Evolutionary conservation across 2,329 filamentous ascomycete species (phyloP).

Genomic region (Verticillium nonalfalfae): DNA sequence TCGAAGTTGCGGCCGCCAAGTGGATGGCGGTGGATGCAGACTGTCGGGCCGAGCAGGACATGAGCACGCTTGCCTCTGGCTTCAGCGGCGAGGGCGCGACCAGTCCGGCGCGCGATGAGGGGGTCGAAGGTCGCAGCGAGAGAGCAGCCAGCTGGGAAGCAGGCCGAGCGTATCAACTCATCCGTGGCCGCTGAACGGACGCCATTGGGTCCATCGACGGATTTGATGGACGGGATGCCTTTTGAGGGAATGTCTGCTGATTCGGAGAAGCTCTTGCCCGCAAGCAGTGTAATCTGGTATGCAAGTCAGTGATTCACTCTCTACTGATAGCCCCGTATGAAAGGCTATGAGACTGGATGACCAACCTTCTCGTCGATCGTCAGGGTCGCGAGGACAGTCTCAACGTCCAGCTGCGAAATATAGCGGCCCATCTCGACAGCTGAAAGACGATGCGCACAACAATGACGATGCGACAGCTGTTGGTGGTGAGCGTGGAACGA

Average conservation of each 20-base stretch:
- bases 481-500: neutral
- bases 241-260: conserved; percentile 5
- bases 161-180: conserved; percentile 8
- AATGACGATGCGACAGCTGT: neutral
- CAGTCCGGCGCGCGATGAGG: conserved; percentile 48
- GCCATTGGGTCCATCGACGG: conserved; percentile 10
- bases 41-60: conserved; percentile 40
- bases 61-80: conserved; percentile 56
- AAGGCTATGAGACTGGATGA: too few relatives aligned
- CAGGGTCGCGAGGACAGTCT: conserved; percentile 19
- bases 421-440: neutral
- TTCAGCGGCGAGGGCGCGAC: conserved; percentile 49
- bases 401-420: conserved; percentile 4
- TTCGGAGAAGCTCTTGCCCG: conserved; percentile 9
- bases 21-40: conserved; percentile 31
- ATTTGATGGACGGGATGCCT: conserved; percentile 7
- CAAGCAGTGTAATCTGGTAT: conserved; percentile 6
- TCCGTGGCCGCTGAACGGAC: conserved; percentile 11
- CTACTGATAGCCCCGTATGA: too few relatives aligned
- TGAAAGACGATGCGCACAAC: neutral
- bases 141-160: conserved; percentile 19
- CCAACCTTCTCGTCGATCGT: conserved; percentile 23
- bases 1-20: conserved; percentile 21
- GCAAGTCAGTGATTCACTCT: neutral
- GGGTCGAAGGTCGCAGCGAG: conserved; percentile 58